Evolutionary conservation across 345 rosid species (phyloP), one percentile per base, ranked within the genome.

Genomic region (Populus alba): DNA sequence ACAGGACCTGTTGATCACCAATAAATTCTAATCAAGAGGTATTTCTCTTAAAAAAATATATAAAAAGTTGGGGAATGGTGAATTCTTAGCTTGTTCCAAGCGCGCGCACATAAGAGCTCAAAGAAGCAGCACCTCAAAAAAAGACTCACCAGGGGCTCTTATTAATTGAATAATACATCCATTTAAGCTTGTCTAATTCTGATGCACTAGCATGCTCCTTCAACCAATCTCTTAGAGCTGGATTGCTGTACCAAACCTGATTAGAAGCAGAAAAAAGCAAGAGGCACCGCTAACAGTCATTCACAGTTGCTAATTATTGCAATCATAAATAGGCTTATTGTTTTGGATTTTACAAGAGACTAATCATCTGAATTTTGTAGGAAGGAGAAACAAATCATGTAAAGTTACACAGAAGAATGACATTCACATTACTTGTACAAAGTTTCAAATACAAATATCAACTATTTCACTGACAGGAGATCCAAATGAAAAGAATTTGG

Each of bases 161-260:
- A 79, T 95, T 93, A 81, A 95, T 92, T 73, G 73, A 68, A 89
- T 89, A 95, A 83, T 90, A 95, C 73, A 79, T 77, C 97, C 94
- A 92, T 78, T 95, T 95, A 43, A 90, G 70, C 75, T 83, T 84
- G 79, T 92, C 92, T 72, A 93, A 70, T 80, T 91, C 87, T 79
- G 98, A 92, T 47, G 79, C 85, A 81, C 80, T 75, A 57, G 96
- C 91, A 80, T 86, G 92, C 78, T 89, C 88, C 86, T 89, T 90
- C 80, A 92, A 89, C 97, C 94, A 95, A 78, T 88, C 93, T 83
- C 94, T 88, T 45, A 95, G 83, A 86, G 82, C 79, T 67, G 97
- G 91, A 88, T 95, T 93, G 91, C 88, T 90, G 78, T 85, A 47
- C 99, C 98, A 95, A 76, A 90, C 91, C 99, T 95, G 84, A 80